These are phyloP conservation scores for Amaranthus tricolor DNA, from an alignment of 179 eudicot genomes.

Conservation along the genomic window DNA sequence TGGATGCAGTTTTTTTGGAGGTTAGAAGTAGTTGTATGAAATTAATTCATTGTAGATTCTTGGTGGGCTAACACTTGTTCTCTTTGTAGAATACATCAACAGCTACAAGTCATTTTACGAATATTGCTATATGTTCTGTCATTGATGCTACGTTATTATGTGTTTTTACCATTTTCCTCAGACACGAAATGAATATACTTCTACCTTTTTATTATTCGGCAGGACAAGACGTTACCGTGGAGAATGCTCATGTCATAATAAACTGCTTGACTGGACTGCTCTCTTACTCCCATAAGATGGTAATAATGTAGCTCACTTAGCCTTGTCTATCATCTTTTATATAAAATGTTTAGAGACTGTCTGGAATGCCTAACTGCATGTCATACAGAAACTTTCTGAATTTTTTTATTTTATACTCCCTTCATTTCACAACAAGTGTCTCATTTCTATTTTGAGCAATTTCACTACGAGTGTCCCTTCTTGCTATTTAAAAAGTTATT, in stretches of 20 bases:
- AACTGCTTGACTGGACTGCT: constrained; percentile 57
- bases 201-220: constrained; percentile 27
- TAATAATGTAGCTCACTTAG: constrained; percentile 26
- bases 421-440: too few relatives aligned
- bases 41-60: neutral
- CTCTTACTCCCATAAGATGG: constrained; percentile 82
- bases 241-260: constrained; percentile 51
- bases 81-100: neutral
- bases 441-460: too few relatives aligned
- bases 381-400: neutral
- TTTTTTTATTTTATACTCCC: neutral
- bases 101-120: neutral
- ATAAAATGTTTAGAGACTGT: neutral
- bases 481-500: too few relatives aligned
- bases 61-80: neutral
- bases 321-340: neutral
- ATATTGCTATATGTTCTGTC: constrained; percentile 3
- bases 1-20: neutral
- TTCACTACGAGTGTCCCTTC: too few relatives aligned
- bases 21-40: constrained; percentile 1
- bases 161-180: neutral
- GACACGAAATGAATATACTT: constrained; percentile 2
- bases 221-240: constrained; percentile 70
- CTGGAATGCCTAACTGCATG: neutral
- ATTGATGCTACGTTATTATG: neutral